These are phyloP conservation scores for Leccinum olivaceopallidum DNA, from an alignment of 768 basidiomycete species.

Conservation along the genomic window DNA sequence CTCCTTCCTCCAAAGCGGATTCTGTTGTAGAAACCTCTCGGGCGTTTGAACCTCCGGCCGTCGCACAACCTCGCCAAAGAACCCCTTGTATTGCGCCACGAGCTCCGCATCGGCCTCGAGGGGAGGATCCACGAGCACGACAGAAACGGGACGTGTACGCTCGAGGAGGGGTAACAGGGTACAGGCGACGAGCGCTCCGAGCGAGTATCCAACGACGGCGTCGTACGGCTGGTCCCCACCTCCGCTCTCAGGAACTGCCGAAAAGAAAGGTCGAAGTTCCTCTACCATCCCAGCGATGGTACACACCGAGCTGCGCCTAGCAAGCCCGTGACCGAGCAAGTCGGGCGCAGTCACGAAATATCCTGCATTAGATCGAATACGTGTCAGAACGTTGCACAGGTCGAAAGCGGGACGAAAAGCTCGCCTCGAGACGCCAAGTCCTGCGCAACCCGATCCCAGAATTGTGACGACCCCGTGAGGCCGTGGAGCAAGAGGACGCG, in stretches of 20 bases:
- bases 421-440: conserved; percentile 20
- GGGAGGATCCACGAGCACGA: conserved; percentile 25
- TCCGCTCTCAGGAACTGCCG: not conserved
- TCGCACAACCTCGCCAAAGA: not conserved
- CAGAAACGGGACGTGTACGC: conserved; percentile 1
- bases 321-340: conserved; percentile 22
- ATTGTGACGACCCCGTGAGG: conserved; percentile 12
- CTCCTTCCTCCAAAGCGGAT: conserved; percentile 1
- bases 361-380: conserved; percentile 12
- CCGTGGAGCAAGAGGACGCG: conserved; percentile 24
- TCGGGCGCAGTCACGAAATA: conserved; percentile 28
- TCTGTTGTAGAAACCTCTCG: not conserved
- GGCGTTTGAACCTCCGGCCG: not conserved
- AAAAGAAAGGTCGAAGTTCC: conserved; percentile 15
- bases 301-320: conserved; percentile 10
- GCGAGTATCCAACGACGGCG: conserved; percentile 23
- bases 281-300: conserved; percentile 14
- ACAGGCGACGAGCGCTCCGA: conserved; percentile 19
- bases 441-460: conserved; percentile 18
- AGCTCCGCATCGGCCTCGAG: not conserved
- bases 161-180: conserved; percentile 19
- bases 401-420: not conserved
- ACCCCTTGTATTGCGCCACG: not conserved
- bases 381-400: not conserved
- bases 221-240: conserved; percentile 1